phyloP scores from a whole-genome alignment of 2,329 filamentous ascomycete species.

The Mollisia scopiformis region DNA sequence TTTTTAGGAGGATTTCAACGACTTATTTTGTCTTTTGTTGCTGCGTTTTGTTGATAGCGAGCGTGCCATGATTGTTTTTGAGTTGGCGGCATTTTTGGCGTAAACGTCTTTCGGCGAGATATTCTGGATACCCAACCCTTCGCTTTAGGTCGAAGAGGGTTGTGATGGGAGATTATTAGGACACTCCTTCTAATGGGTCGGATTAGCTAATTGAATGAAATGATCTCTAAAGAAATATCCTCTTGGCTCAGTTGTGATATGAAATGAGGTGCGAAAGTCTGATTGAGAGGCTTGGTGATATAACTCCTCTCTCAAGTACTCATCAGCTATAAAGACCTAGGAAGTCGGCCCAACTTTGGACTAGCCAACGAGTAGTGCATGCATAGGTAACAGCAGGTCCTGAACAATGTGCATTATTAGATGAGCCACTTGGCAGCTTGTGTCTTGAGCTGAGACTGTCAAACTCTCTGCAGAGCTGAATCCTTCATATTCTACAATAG shows the following conservation, averaged over 20 bases:
- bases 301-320: too few species aligned
- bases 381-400: too few species aligned
- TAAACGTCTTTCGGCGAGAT: not conserved
- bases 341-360: not conserved
- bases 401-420: too few species aligned
- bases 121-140: not conserved
- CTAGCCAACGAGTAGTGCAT: too few species aligned
- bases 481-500: slow-evolving; percentile 3
- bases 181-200: slow-evolving; percentile 13
- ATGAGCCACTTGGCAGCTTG: not conserved
- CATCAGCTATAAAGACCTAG: too few species aligned
- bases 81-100: slow-evolving; percentile 18
- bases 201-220: slow-evolving; percentile 8
- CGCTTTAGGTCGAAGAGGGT: slow-evolving; percentile 6
- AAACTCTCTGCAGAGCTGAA: slow-evolving; percentile 16
- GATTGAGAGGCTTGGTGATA: too few species aligned
- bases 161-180: slow-evolving; percentile 9
- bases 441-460: not conserved
- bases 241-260: too few species aligned
- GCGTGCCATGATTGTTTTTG: not conserved
- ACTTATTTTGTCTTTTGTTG: not conserved
- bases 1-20: slow-evolving; percentile 2
- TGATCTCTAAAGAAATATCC: not conserved
- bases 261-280: too few species aligned
- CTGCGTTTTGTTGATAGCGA: not conserved